Evolutionary conservation across 2,329 filamentous ascomycete genomes (phyloP).

Genomic region (Pseudocercospora ulei): DNA sequence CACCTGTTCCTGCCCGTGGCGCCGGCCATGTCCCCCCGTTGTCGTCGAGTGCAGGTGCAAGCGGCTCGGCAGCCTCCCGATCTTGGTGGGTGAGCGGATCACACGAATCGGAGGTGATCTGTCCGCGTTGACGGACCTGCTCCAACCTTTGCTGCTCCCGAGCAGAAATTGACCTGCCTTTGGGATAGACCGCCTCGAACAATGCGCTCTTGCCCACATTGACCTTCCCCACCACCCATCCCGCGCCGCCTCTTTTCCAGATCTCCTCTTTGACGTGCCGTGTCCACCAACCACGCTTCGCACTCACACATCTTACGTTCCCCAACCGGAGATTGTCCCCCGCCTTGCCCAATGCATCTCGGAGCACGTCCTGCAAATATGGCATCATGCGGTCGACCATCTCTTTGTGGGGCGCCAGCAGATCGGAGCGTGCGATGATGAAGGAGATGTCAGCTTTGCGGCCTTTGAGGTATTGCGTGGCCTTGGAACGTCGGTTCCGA

Average conservation of each 20-base stretch:
- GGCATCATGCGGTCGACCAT: conserved; percentile 81
- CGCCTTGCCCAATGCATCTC: conserved; percentile 60
- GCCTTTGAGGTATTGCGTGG: conserved; percentile 55
- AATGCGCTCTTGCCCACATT: conserved; percentile 95
- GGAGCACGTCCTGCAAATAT: conserved; percentile 66
- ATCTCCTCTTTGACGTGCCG: conserved; percentile 76
- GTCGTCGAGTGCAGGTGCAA: not conserved
- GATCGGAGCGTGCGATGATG: conserved; percentile 77
- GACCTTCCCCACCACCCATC: conserved; percentile 96
- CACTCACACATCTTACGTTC: conserved; percentile 77
- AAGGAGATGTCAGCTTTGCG: conserved; percentile 73
- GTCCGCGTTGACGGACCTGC: conserved; percentile 11
- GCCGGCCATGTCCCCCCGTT: no score
- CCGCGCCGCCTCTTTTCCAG: conserved; percentile 69
- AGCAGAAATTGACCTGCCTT: conserved; percentile 42
- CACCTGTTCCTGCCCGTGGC: conserved; percentile 4
- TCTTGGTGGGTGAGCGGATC: not conserved
- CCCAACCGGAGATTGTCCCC: conserved; percentile 69
- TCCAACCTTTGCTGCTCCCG: conserved; percentile 7
- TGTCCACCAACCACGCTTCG: conserved; percentile 85
- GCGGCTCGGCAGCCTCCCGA: not conserved
- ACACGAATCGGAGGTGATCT: not conserved
- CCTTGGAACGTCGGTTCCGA: conserved; percentile 65
- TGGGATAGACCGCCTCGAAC: conserved; percentile 77
- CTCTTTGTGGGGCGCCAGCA: conserved; percentile 72